Base-by-base conservation (phyloP, 441 rosid genomes). In the Flueggea neowawraea region DNA sequence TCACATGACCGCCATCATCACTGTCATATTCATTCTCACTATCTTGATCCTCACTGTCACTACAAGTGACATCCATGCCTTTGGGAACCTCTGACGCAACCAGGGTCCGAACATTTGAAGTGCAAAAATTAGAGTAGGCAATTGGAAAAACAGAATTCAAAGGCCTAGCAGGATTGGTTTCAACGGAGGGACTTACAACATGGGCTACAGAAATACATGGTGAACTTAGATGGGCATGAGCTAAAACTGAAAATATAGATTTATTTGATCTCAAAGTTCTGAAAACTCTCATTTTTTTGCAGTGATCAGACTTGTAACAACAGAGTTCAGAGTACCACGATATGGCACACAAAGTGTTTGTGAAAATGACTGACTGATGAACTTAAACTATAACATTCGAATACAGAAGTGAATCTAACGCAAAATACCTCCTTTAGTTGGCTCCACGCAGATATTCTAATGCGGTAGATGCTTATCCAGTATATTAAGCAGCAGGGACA, bases 291-390 rank as follows among this genome's bases (percentile, higher is more conserved):
- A 36, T 36, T 36, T 36, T 36, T 36, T 36, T 36, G 6, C 28
- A 22, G 41, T 36, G 9, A 36, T 36, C 41, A 36, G 41, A 36
- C 41, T 3, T 5, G 41, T 36, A 36, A 36, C 9, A 5, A 36
- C 41, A 36, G 41, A 36, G 41, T 36, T 36, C 41, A 36, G 41
- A 36, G 28, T 4, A 36, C 7, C 41, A 1, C 6, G 41, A 5
- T 17, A 36, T 3, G 41, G 77, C 50, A 53, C 63, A 73, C 50
- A 45, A 78, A 53, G 49, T 76, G 85, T 75, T 80, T 52, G 84
- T 48, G 49, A 45, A 67, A 82, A 73, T 72, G 83, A 53, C 80
- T 44, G 62, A 75, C 13, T 11, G 72, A 80, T 48, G 49, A 62
- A 52, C 11, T 16, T 8, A 5, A 36, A 8, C 41, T 36, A 36